Evolutionary conservation across 495 filamentous ascomycete species (phyloP), one percentile per base, ranked within the genome.

Genomic region (Aspergillus asperescens): DNA sequence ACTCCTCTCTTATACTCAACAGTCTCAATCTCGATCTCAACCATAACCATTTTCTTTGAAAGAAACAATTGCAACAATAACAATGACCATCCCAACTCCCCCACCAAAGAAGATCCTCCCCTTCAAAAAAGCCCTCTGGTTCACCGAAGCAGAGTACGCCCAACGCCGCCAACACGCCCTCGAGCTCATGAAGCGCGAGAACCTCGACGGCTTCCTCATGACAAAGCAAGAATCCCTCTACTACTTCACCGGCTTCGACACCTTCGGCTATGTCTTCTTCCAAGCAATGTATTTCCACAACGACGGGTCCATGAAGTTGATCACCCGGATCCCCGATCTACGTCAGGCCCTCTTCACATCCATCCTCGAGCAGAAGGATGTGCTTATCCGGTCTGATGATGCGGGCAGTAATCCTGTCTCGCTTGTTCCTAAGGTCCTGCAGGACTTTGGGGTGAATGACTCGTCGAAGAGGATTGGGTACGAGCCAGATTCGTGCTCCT

Each of bases 261-360:
- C 58, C 22, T 63, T 63, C 24, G 58, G 61, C n/a, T 63, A 63
- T 29, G 58, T 63, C 42, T 63, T 63, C 52, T 63, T 63, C 31
- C 58, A 63, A 31, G 57, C 58, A 5, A 60, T 63, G 55, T 63
- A 63, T 46, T 61, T 63, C 43, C 58, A 63, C 41, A 50, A 38
- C 9, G 61, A 63, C 50, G 58, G 58, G 16, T 58, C 51, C 15
- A 58, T 61, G 45, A 39, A 42, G 1, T 28, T 63, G 27, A 63
- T 63, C 35, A 63, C 61, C 15, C 54, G 58, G 1, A 60, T 61
- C 7, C 61, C 58, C 1, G 61, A 63, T 38, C 50, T 63, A 1
- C 58, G 58, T 13, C 58, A 63, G 45, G 61, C 61, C 16, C 55
- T 63, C 7, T 63, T 58, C 34, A 63, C 61, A 12, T 63, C 61